Evolutionary conservation across 163 green algal species (phyloP).

Genomic region (Coccomyxa subellipsoidea): DNA sequence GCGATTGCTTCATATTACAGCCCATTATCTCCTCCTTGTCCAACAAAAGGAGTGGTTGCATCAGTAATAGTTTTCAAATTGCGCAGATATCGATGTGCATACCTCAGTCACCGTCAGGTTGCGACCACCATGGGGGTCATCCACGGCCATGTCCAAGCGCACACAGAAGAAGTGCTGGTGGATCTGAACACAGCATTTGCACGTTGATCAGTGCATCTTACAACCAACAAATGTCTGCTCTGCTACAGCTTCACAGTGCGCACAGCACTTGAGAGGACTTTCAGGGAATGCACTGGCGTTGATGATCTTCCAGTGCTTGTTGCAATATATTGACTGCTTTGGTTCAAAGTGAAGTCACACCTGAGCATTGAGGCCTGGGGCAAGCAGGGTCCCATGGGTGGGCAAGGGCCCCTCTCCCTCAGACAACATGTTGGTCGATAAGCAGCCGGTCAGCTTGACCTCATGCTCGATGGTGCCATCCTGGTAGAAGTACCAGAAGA

Average conservation of each 20-base stretch:
- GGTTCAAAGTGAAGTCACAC: conserved; percentile 7
- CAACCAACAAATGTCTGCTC: too few relatives aligned
- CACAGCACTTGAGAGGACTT: neutral
- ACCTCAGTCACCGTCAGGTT: conserved; percentile 56
- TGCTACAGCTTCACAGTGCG: too few relatives aligned
- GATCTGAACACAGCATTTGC: conserved; percentile 13
- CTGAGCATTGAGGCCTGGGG: conserved; percentile 53
- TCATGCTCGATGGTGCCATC: conserved; percentile 84
- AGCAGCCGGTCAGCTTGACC: conserved; percentile 80
- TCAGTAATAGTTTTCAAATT: neutral
- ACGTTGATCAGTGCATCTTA: too few relatives aligned
- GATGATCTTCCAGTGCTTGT: too few relatives aligned
- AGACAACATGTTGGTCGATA: conserved; percentile 51
- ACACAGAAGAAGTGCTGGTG: conserved; percentile 84
- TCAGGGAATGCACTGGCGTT: too few relatives aligned
- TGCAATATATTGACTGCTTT: too few relatives aligned
- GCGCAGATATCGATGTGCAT: neutral
- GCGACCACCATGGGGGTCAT: conserved; percentile 53
- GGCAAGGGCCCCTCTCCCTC: conserved; percentile 29
- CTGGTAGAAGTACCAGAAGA: conserved; percentile 75
- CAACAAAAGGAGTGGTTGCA: neutral
- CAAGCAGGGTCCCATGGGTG: conserved; percentile 40
- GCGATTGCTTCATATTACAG: too few relatives aligned
- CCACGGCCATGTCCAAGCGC: conserved; percentile 73
- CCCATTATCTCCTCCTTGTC: neutral